Conservation (phyloP, 352 stramenopile genomes). For the Phytophthora pistaciae region DNA sequence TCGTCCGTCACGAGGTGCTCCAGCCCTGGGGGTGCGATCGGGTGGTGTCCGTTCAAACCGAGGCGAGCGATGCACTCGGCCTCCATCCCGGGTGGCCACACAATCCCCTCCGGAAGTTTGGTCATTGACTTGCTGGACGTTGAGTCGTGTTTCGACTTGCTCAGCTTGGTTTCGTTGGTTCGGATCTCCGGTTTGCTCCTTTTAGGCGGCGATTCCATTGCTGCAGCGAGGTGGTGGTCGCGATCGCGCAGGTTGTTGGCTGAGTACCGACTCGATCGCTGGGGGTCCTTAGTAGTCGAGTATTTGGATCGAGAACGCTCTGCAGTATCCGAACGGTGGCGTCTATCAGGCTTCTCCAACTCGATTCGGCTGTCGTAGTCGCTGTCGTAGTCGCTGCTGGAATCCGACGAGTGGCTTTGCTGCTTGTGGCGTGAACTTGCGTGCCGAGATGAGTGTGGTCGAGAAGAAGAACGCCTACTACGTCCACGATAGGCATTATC, state of each 20-base stretch:
- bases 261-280: constrained; percentile 4
- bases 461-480: constrained; percentile 5
- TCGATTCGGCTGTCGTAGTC: constrained; percentile 7
- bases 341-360: not conserved
- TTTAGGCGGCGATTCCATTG: constrained; percentile 13
- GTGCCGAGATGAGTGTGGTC: not conserved
- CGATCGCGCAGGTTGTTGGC: not conserved
- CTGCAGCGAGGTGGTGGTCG: not conserved
- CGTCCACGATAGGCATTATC: not conserved
- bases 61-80: constrained; percentile 37
- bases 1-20: constrained; percentile 63
- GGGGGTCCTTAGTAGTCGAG: not conserved
- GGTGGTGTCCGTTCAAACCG: constrained; percentile 35
- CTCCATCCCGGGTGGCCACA: constrained; percentile 71
- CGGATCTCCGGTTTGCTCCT: constrained; percentile 1
- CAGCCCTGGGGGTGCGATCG: constrained; percentile 54
- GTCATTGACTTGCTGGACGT: not conserved
- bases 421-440: constrained; percentile 1
- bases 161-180: not conserved
- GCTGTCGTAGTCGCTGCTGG: constrained; percentile 5
- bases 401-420: constrained; percentile 1
- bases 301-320: not conserved
- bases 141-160: constrained; percentile 3
- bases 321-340: not conserved
- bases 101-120: constrained; percentile 26